phyloP scores from a whole-genome alignment of 192 early-diverging fungal species.

The Entrophospora sp. region DNA sequence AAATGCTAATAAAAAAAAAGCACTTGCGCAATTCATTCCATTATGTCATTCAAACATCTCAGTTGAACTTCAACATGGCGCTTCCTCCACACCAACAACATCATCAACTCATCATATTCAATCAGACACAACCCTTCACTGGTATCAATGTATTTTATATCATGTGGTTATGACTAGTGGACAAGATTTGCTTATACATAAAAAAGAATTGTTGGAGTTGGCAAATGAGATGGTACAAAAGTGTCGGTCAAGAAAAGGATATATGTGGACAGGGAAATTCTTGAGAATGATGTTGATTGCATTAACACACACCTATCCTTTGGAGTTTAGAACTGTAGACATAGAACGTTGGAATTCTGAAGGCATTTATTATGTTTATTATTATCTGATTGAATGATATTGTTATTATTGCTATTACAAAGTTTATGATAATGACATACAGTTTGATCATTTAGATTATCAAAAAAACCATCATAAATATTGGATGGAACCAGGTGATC shows the following conservation, averaged over 20 bases:
- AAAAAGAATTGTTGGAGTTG: slow-evolving; percentile 39
- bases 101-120: slow-evolving; percentile 33
- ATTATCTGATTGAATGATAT: not conserved
- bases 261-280: slow-evolving; percentile 63
- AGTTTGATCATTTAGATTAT: slow-evolving; percentile 33
- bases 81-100: slow-evolving; percentile 41
- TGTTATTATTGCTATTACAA: not conserved
- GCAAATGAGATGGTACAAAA: slow-evolving; percentile 37
- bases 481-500: slow-evolving; percentile 63
- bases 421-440: not conserved
- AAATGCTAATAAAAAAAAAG: slow-evolving; percentile 32
- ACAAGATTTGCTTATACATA: slow-evolving; percentile 38
- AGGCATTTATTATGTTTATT: slow-evolving; percentile 19
- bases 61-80: slow-evolving; percentile 57
- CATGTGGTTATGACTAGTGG: slow-evolving; percentile 43
- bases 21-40: slow-evolving; percentile 49
- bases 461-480: slow-evolving; percentile 57
- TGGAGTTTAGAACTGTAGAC: slow-evolving; percentile 48
- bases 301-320: slow-evolving; percentile 44
- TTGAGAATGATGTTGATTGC: slow-evolving; percentile 38
- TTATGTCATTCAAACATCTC: slow-evolving; percentile 47
- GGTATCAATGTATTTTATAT: slow-evolving; percentile 64
- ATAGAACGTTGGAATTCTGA: slow-evolving; percentile 46
- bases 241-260: slow-evolving; percentile 54
- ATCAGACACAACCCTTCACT: slow-evolving; percentile 65